These are phyloP conservation scores for Alternaria novae-zelandiae DNA, from an alignment of 2,329 filamentous ascomycete species.

Conservation along the genomic window DNA sequence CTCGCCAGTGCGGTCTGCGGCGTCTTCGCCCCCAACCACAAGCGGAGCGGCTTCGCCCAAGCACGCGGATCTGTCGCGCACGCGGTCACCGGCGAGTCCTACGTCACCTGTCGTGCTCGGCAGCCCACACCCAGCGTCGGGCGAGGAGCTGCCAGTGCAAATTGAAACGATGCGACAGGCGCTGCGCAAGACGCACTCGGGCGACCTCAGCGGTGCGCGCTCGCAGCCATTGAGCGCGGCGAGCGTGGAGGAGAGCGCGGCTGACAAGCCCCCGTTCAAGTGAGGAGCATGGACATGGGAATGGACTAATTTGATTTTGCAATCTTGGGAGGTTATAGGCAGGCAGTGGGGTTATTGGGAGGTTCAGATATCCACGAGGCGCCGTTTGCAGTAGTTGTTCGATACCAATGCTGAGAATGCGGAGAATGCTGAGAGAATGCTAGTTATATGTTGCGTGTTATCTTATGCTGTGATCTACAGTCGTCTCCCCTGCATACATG, in stretches of 20 bases:
- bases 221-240: conserved; percentile 50
- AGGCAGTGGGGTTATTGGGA: conserved; percentile 15
- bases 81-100: conserved; percentile 65
- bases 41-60: conserved; percentile 78
- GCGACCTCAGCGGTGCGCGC: conserved; percentile 66
- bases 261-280: conserved; percentile 42
- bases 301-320: neutral
- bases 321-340: conserved; percentile 3
- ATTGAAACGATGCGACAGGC: conserved; percentile 96
- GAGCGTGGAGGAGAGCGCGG: conserved; percentile 45
- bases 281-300: conserved; percentile 7
- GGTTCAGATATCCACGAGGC: conserved; percentile 36
- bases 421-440: neutral
- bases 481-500: neutral
- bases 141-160: conserved; percentile 78
- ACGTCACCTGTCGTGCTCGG: conserved; percentile 55
- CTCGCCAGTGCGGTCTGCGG: conserved; percentile 79
- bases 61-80: conserved; percentile 71
- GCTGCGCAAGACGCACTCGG: conserved; percentile 81
- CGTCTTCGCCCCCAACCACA: conserved; percentile 77
- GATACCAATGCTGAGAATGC: neutral
- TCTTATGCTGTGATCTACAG: neutral
- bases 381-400: conserved; percentile 10
- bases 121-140: conserved; percentile 60
- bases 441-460: neutral